Percentiles rank a stretch among this genome's conserved stretches.
Evolutionary conservation across 495 filamentous ascomycete species (phyloP).

Genomic region (Penicillium argentinense): DNA sequence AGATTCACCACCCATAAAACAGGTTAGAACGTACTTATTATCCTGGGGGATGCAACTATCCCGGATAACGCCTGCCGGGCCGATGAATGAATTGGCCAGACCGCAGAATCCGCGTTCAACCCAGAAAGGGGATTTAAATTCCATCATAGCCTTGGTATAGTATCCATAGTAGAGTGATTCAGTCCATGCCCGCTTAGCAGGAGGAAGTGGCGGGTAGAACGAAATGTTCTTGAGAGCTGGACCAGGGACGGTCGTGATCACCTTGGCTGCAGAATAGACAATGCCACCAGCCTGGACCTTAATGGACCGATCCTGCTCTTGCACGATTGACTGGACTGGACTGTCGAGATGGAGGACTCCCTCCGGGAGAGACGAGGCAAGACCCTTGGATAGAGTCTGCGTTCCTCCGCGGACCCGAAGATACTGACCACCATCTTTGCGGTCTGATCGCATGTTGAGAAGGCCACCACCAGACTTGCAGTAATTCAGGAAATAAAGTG

Average conservation of each 20-base stretch:
- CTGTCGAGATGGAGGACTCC: constrained; percentile 2
- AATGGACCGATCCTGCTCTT: constrained; percentile 3
- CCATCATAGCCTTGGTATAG: constrained; percentile 36
- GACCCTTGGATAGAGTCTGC: constrained; percentile 31
- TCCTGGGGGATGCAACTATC: constrained; percentile 35
- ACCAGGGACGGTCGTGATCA: constrained; percentile 39
- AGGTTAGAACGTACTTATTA: constrained; percentile 37
- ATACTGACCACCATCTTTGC: constrained; percentile 45
- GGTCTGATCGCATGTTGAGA: constrained; percentile 41
- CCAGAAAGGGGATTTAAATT: constrained; percentile 47
- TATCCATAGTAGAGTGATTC: constrained; percentile 29
- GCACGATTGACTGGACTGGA: constrained; percentile 14
- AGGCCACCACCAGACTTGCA: constrained; percentile 42
- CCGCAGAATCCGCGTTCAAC: constrained; percentile 26
- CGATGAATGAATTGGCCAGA: constrained; percentile 23
- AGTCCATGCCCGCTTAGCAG: constrained; percentile 15
- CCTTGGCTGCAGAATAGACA: constrained; percentile 26
- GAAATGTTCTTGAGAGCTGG: constrained; percentile 31
- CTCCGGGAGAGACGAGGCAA: constrained; percentile 16
- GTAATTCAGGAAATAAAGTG: constrained; percentile 49
- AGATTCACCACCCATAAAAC: constrained; percentile 33
- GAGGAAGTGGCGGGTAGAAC: constrained; percentile 31
- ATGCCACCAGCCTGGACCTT: neutral
- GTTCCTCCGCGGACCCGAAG: too few relatives aligned
- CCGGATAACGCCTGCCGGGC: constrained; percentile 32